A percentile compares a stretch with the other conserved stretches of the same genome.
phyloP scores from a whole-genome alignment of 768 basidiomycete species.

The Ramaria rubella region DNA sequence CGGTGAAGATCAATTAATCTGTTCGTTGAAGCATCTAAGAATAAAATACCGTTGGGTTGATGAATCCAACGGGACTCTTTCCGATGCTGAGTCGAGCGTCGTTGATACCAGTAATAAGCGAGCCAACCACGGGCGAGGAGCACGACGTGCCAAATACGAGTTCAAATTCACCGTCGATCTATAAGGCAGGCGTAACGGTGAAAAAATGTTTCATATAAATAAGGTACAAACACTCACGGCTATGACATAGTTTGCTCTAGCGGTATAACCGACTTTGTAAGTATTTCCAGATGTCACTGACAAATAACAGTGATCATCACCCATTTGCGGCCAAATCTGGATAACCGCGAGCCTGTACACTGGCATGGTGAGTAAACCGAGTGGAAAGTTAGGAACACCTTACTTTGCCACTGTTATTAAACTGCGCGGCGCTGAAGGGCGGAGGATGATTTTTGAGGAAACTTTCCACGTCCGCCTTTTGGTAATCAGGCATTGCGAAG shows the following conservation, averaged over 20 bases:
- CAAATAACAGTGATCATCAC: background rate
- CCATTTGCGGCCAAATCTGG: constrained; percentile 12
- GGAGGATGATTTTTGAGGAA: constrained; percentile 13
- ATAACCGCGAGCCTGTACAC: constrained; percentile 9
- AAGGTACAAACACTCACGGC: constrained; percentile 3
- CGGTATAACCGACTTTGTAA: background rate
- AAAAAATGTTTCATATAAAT: background rate
- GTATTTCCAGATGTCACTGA: background rate
- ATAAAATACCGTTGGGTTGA: constrained; percentile 19
- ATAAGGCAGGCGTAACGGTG: background rate
- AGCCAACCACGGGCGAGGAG: constrained; percentile 29
- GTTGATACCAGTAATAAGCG: constrained; percentile 31
- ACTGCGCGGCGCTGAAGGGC: constrained; percentile 13
- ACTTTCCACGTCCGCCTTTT: background rate
- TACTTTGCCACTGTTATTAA: constrained; percentile 12
- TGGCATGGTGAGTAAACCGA: background rate
- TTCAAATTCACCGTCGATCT: constrained; percentile 24
- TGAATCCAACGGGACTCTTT: constrained; percentile 27
- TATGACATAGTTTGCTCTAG: constrained; percentile 35
- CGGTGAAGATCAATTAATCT: background rate
- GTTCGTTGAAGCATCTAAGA: too few species aligned
- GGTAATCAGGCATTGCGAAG: constrained; percentile 12
- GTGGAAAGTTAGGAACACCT: background rate
- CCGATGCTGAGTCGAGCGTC: constrained; percentile 30
- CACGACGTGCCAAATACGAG: constrained; percentile 32